Conservation (phyloP, 2,329 filamentous ascomycete species). For the Aschersonia sp. region DNA sequence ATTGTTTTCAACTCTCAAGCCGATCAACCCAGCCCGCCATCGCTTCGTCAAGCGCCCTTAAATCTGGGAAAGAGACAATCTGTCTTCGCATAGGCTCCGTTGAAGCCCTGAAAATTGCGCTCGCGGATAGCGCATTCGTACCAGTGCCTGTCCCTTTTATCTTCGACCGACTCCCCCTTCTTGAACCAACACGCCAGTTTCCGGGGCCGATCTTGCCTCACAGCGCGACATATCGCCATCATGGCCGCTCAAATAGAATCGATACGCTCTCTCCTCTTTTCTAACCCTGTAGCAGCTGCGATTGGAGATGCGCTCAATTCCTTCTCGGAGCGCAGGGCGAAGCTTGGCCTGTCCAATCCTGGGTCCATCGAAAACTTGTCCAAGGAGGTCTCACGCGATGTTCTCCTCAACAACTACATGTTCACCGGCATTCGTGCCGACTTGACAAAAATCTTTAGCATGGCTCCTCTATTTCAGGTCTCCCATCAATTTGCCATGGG, state of each 20-base stretch:
- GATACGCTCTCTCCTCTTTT: slow-evolving; percentile 48
- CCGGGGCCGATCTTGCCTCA: slow-evolving; percentile 12
- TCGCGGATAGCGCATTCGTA: too few relatives aligned
- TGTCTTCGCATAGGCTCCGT: too few relatives aligned
- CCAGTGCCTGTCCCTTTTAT: neutral
- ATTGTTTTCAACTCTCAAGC: slow-evolving; percentile 9
- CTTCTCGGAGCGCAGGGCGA: slow-evolving; percentile 74
- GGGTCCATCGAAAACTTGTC: slow-evolving; percentile 82
- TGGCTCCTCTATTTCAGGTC: slow-evolving; percentile 87
- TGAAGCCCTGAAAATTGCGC: too few relatives aligned
- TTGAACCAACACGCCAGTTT: neutral
- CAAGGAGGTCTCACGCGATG: slow-evolving; percentile 89
- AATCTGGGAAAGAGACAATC: too few relatives aligned
- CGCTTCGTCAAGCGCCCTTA: too few relatives aligned
- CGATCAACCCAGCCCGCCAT: neutral
- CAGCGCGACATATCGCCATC: slow-evolving; percentile 14
- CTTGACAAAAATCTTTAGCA: slow-evolving; percentile 90
- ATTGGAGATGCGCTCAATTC: slow-evolving; percentile 65
- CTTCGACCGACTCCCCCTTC: neutral
- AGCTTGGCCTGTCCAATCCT: slow-evolving; percentile 80
- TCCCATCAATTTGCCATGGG: slow-evolving; percentile 95
- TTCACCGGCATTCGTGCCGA: slow-evolving; percentile 94
- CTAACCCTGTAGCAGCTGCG: slow-evolving; percentile 57
- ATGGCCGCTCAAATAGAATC: slow-evolving; percentile 40
- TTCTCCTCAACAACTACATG: slow-evolving; percentile 91